phyloP scores from a whole-genome alignment of 1,139 yeast species.

The Pneumocystis wakefieldiae region DNA sequence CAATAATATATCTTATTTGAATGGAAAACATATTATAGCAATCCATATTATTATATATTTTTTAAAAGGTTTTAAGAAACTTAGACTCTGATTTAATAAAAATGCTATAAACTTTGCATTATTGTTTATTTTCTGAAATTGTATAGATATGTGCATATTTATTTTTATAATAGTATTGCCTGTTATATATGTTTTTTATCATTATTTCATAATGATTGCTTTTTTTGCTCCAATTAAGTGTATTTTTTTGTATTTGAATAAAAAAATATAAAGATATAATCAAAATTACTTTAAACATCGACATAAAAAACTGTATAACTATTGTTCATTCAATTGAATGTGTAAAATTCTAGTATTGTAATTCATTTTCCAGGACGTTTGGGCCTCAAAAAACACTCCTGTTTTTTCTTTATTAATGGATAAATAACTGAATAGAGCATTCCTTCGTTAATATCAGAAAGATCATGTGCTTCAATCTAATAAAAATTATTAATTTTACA shows the following conservation, averaged over 20 bases:
- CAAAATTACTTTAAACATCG: too few relatives aligned
- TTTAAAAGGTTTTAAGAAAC: neutral
- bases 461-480: slow-evolving; percentile 23
- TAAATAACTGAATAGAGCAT: slow-evolving; percentile 16
- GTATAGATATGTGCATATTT: too few relatives aligned
- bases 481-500: slow-evolving; percentile 9
- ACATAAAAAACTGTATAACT: neutral
- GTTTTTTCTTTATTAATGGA: slow-evolving; percentile 14
- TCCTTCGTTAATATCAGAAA: slow-evolving; percentile 17
- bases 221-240: neutral
- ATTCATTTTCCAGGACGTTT: slow-evolving; percentile 24
- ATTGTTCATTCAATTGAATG: neutral
- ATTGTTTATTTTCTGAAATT: too few relatives aligned
- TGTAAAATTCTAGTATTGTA: neutral
- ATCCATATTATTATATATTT: neutral
- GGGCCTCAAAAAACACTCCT: slow-evolving; percentile 22
- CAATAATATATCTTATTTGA: neutral
- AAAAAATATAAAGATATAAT: too few relatives aligned
- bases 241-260: neutral
- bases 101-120: neutral
- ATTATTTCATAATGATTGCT: too few relatives aligned
- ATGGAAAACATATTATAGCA: neutral
- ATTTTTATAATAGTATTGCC: too few relatives aligned
- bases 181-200: too few relatives aligned
- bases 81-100: too few relatives aligned